Conservation (phyloP, 164 flowering plant genomes). For the Paratinospora sagittata region DNA sequence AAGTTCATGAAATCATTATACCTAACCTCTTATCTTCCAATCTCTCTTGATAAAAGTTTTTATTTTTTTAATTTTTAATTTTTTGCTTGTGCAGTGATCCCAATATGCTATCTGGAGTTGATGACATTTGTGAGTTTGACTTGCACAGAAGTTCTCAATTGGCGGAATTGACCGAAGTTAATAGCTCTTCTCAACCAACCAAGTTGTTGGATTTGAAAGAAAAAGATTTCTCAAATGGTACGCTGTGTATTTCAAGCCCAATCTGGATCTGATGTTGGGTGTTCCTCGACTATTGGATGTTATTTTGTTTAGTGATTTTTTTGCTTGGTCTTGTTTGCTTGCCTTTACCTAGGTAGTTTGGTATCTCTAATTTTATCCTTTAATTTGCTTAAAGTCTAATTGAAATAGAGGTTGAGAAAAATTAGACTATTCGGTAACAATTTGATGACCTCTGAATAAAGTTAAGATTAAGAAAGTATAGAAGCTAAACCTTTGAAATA, state of each 20-base stretch:
- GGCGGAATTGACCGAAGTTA: conserved; percentile 15
- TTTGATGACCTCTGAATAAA: too few species aligned
- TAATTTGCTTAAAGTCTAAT: too few species aligned
- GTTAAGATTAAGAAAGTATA: too few species aligned
- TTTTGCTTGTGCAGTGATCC: conserved; percentile 17
- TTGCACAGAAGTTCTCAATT: not conserved
- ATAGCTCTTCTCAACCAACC: conserved; percentile 5
- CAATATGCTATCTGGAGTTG: conserved; percentile 7
- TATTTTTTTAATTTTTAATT: not conserved
- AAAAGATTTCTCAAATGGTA: conserved; percentile 8
- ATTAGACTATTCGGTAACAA: too few species aligned
- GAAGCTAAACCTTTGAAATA: too few species aligned
- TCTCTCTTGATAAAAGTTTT: not conserved
- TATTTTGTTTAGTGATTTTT: not conserved
- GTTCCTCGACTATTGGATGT: not conserved
- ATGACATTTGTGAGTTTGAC: conserved; percentile 1
- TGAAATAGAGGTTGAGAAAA: too few species aligned
- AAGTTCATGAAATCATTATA: not conserved
- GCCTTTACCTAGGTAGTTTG: too few species aligned
- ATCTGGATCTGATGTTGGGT: not conserved
- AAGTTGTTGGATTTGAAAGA: conserved; percentile 5
- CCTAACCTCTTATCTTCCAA: not conserved
- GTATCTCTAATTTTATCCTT: too few species aligned
- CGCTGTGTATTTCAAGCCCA: not conserved
- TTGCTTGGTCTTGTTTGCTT: not conserved